A percentile compares a stretch with the other conserved stretches of the same genome.
Evolutionary conservation across 179 eudicot genomes (phyloP).

Genomic region (Patellifolia procumbens): DNA sequence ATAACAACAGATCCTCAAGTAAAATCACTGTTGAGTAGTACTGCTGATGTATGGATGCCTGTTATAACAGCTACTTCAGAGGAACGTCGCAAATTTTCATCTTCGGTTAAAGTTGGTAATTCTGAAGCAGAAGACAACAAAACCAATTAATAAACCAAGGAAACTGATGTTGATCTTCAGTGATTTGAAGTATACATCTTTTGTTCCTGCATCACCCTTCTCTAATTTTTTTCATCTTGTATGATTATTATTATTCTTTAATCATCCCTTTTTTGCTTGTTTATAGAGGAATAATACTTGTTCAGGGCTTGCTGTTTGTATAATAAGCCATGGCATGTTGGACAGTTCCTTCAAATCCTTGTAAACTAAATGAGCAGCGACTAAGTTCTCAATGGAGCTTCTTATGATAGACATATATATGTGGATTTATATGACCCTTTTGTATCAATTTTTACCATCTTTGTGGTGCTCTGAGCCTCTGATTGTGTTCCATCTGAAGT

Average conservation of each 20-base stretch:
- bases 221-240: background rate
- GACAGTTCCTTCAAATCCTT: background rate
- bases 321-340: background rate
- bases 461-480: background rate
- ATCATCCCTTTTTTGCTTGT: background rate
- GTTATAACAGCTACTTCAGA: constrained; percentile 86
- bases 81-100: constrained; percentile 65
- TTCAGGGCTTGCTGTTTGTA: background rate
- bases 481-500: background rate
- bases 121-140: constrained; percentile 30
- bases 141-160: constrained; percentile 23
- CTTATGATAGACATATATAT: background rate
- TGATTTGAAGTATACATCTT: no score
- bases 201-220: background rate
- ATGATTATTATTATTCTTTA: no score
- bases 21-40: constrained; percentile 66
- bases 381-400: background rate
- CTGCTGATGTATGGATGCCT: constrained; percentile 96
- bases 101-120: constrained; percentile 37
- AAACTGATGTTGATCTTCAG: background rate
- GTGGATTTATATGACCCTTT: background rate
- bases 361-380: constrained; percentile 1
- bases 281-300: background rate
- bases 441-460: background rate
- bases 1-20: constrained; percentile 78